Base-by-base conservation (phyloP, 257 asterid genomes). In the Penstemon barbatus region DNA sequence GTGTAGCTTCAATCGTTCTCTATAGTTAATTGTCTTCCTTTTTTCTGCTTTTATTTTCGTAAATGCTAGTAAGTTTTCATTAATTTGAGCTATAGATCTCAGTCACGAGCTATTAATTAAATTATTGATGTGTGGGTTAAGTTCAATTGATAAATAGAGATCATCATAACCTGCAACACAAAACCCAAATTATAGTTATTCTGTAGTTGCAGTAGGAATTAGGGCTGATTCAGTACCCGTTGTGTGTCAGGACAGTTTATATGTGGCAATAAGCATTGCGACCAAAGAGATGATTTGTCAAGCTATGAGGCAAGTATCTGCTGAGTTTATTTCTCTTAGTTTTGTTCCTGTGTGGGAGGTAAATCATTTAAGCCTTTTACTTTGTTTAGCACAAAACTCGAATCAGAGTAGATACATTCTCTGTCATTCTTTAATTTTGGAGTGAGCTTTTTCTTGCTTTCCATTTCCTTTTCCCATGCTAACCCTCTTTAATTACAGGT, bases 201-300 rank as follows among this genome's bases (percentile, higher is more conserved):
- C 37, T 58, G n/a, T 61, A 65, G 40, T 70, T 55, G 33, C 64
- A 56, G 43, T 60, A 10, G 45, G 45, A 63, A 55, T 50, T 71
- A 63, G 75, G 70, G 68, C 75, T 77, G 77, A 79, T 66, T 75
- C 57, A 61, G 57, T 37, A 50, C 64, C 65, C 65, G 65, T 81
- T 71, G 64, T 59, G 75, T 87, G 80, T 82, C 93, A 91, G 97
- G 99, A 77, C 97, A 94, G 86, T 94, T 94, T 80, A 72, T 76
- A 63, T 94, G 99, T 63, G 99, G 99, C 61, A 91, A 89, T 82
- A 94, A 94, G 85, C 92, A 87, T 70, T 94, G 99, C 74, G 74
- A 84, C 51, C 74, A 82, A 50, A 77, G 71, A 68, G 96, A 87
- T 11, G 87, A 85, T 70, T 81, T 91, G 73, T 85, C 97, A 66